Base-by-base conservation (phyloP, 176 grass and related monocot species). In the Pontederia paniculata region DNA sequence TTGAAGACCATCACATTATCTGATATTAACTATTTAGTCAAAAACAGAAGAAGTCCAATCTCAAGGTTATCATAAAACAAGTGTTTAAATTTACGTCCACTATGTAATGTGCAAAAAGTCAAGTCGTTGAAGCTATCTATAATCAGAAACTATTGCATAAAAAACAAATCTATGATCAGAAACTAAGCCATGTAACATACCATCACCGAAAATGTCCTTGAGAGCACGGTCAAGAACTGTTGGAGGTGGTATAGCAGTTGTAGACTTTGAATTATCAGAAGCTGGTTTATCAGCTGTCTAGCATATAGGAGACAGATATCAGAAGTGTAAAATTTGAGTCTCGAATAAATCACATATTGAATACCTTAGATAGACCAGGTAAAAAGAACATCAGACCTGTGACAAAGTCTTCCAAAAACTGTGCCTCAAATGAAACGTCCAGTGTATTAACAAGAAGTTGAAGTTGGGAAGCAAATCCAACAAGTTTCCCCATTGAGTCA, bases 321-420 rank as follows among this genome's bases (percentile, higher is more conserved):
- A 86, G 73, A 66, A 77, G 89, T 2, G 71, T 69, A 81, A 63
- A 12, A 12, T 63, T 9, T 17, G 9, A 25, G 11, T 53, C 48
- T 55, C 19, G 3, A 9, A 21, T 10, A 45, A 57, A 51, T 54
- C 18, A 50, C 48, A 42, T 50, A 12, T 63, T 9, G 18, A 42
- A 42, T 74, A 19, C 58, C 73, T 59, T 5, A 58, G 53, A 70
- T 45, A 43, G 2, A 45, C 17, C 54, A 11, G 6, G 49, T 31
- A 65, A 54, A 64, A 25, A 52, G 58, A 37, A 55, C 72, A 81
- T 58, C 79, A 73, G 78, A 96, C 91, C 90, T 96, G 86, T 55
- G 68, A 81, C 71, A 68, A 87, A 96, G 49, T 96, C 91, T 81
- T 96, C 91, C 65, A 96, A 52, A 84, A 96, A 96, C 15, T 96